Evolutionary conservation across 305 asterid genomes (phyloP), one percentile per base, ranked within the genome.

Genomic region (Fraxinus dipetala): DNA sequence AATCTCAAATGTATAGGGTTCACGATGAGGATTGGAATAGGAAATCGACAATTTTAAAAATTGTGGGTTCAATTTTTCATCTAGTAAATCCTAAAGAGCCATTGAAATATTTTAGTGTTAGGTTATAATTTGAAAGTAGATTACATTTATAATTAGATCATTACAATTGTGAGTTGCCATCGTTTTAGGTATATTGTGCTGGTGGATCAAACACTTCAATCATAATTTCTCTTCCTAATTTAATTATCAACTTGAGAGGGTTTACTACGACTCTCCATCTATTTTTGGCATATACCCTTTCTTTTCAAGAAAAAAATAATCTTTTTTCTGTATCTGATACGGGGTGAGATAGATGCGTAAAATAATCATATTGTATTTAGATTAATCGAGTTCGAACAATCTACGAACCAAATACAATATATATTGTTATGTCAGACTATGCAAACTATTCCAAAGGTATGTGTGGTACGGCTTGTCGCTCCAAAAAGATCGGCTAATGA

Each of bases 151-250:
- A 51, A 40, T 22, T 36, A 26, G 43, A 56, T 35, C 10, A 56
- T 9, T 22, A 18, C 18, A 36, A 38, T 63, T 3, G 43, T 72
- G 45, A 75, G 70, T 82, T 75, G 59, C 43, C 36, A 73, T 70
- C 61, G 79, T 74, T 35, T 79, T 76, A 75, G 75, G 70, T 77
- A 43, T 43, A 2, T 43, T 61, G 32, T 74, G 76, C 40, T 75
- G 81, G 78, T 59, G 56, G 80, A 48, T 79, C 80, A 76, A 80
- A 59, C 69, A 6, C 26, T 56, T 20, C 2, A 56, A 20, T 20
- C 69, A 59, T 20, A 18, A 59, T 5, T 20, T 59, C 9, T 59
- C 56, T 28, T 63, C 14, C 35, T 75, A 14, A 40, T 81, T 18
- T 35, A 75, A 14, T 78, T 22, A 35, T 35, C 76, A 59, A 63